Percentiles rank a stretch among this genome's conserved stretches.
These are phyloP conservation scores for Pachysandra terminalis DNA, from an alignment of 164 flowering plant species.

Conservation along the genomic window DNA sequence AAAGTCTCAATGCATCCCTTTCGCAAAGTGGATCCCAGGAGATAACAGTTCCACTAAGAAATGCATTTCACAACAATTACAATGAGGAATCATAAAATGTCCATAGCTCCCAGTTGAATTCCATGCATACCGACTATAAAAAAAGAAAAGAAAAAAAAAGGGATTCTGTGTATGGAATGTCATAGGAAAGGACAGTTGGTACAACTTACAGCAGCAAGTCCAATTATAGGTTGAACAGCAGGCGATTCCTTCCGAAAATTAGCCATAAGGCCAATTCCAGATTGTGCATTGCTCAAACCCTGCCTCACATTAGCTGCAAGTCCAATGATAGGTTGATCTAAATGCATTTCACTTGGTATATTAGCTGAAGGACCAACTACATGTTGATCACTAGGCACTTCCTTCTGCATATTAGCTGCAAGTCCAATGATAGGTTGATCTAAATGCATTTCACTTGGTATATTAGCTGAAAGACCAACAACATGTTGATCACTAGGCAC, in stretches of 20 bases:
- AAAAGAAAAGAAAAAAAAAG: not conserved
- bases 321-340: conserved; percentile 10
- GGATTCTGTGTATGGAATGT: not conserved
- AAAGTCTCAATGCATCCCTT: not conserved
- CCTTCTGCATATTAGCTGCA: not conserved
- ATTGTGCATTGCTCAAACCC: conserved; percentile 6
- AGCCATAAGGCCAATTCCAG: conserved; percentile 10
- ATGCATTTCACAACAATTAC: no score
- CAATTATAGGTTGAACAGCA: conserved; percentile 16
- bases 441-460: not conserved
- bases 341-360: not conserved
- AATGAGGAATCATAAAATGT: not conserved
- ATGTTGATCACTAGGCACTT: not conserved
- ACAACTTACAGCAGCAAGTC: conserved; percentile 24
- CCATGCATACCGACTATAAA: not conserved
- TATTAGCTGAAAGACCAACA: conserved; percentile 2
- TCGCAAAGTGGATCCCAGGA: not conserved
- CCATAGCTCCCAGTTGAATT: not conserved
- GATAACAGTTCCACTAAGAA: no score
- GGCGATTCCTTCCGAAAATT: conserved; percentile 10
- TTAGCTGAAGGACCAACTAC: conserved; percentile 1
- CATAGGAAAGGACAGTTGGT: not conserved
- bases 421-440: conserved; percentile 13
- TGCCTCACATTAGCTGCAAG: conserved; percentile 15
- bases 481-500: not conserved